Evolutionary conservation across 2,329 filamentous ascomycete genomes (phyloP).

Genomic region (Chaetomiaceae sp.): DNA sequence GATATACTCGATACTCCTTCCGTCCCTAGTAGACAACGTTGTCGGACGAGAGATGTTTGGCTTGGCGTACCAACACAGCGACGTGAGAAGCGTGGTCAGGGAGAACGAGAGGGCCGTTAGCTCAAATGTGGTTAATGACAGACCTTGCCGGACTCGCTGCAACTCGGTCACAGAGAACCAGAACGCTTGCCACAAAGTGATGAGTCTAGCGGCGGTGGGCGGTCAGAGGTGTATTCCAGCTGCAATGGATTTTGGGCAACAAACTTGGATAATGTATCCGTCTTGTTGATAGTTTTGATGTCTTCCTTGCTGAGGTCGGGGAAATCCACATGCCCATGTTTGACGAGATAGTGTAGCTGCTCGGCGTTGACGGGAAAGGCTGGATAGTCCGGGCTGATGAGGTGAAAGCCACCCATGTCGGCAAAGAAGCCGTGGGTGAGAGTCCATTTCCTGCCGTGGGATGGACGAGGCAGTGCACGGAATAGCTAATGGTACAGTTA

Average conservation of each 20-base stretch:
- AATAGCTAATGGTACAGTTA: background rate
- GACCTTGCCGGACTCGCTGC: constrained; percentile 14
- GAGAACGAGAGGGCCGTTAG: constrained; percentile 25
- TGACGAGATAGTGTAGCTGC: constrained; percentile 12
- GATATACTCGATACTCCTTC: constrained; percentile 7
- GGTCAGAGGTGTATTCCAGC: background rate
- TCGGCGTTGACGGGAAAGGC: constrained; percentile 10
- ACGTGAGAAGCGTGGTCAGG: constrained; percentile 22
- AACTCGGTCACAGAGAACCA: constrained; percentile 25
- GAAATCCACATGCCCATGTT: constrained; percentile 27
- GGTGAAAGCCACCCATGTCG: constrained; percentile 12
- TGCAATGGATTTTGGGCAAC: background rate
- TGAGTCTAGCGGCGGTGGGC: constrained; percentile 9
- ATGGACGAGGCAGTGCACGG: background rate
- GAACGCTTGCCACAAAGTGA: constrained; percentile 23
- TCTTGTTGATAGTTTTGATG: constrained; percentile 28
- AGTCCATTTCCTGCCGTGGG: constrained; percentile 3
- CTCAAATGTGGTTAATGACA: constrained; percentile 26
- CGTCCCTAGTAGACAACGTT: constrained; percentile 14
- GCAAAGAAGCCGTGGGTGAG: constrained; percentile 7
- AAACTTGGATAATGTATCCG: constrained; percentile 27
- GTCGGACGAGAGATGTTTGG: constrained; percentile 14
- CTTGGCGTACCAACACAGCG: constrained; percentile 22
- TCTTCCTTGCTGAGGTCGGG: constrained; percentile 22
- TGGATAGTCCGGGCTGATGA: background rate